These are phyloP conservation scores for Verticillium nubilum DNA, from an alignment of 2,329 filamentous ascomycete species.

Conservation along the genomic window DNA sequence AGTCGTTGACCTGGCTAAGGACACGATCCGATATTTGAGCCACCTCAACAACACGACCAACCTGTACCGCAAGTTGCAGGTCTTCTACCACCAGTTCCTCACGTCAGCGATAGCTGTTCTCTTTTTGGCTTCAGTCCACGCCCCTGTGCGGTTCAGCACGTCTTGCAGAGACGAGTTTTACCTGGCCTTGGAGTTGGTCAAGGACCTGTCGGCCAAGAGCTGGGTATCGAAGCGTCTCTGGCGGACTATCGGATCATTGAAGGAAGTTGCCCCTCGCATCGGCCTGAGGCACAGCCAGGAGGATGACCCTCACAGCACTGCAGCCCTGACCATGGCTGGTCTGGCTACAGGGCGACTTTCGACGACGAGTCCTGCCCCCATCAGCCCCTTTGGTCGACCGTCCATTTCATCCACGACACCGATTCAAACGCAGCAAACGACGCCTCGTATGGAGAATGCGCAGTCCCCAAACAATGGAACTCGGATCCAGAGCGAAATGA, in stretches of 20 bases:
- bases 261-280: slow-evolving; percentile 65
- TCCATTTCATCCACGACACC: slow-evolving; percentile 17
- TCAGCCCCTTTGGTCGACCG: slow-evolving; percentile 21
- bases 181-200: slow-evolving; percentile 68
- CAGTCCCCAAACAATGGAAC: slow-evolving; percentile 33
- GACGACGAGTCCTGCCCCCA: slow-evolving; percentile 9
- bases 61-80: slow-evolving; percentile 65
- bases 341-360: slow-evolving; percentile 37
- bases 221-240: slow-evolving; percentile 69
- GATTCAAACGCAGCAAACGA: slow-evolving; percentile 4
- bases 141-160: slow-evolving; percentile 64
- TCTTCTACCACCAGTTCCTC: slow-evolving; percentile 77
- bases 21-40: slow-evolving; percentile 67
- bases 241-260: slow-evolving; percentile 65
- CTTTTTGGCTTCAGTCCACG: slow-evolving; percentile 72
- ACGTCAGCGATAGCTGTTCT: slow-evolving; percentile 69
- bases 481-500: slow-evolving; percentile 49
- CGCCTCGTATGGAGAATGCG: slow-evolving; percentile 1
- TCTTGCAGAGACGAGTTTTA: slow-evolving; percentile 72
- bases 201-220: slow-evolving; percentile 64
- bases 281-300: slow-evolving; percentile 47
- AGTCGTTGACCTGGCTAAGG: slow-evolving; percentile 69
- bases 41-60: slow-evolving; percentile 67
- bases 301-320: slow-evolving; percentile 45
- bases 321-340: slow-evolving; percentile 51